Conservation (phyloP, 352 stramenopile species). For the Phytophthora meadii region DNA sequence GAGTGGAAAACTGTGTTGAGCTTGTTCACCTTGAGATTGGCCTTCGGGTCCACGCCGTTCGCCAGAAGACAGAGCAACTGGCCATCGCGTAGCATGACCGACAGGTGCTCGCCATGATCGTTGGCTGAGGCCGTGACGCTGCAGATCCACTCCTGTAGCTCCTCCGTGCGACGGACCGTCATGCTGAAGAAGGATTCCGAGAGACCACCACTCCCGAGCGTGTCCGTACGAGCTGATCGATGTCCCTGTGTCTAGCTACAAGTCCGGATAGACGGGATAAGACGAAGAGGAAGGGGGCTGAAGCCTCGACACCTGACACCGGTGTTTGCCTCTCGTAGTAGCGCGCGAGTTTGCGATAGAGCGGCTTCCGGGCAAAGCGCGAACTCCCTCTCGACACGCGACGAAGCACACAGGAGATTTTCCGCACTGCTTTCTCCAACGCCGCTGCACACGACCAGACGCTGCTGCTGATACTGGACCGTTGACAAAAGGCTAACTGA, state of each 20-base stretch:
- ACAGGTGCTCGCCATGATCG: conserved; percentile 81
- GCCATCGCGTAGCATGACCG: conserved; percentile 82
- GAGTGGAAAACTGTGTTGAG: conserved; percentile 91
- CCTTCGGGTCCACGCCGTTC: conserved; percentile 79
- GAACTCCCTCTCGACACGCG: conserved; percentile 11
- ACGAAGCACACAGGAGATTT: conserved; percentile 35
- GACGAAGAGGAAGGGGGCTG: conserved; percentile 28
- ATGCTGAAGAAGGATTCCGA: conserved; percentile 25
- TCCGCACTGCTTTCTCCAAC: conserved; percentile 17
- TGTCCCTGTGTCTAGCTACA: conserved; percentile 7
- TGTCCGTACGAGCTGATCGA: neutral
- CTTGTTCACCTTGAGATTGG: conserved; percentile 87
- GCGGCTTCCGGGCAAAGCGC: conserved; percentile 29
- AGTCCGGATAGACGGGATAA: conserved; percentile 17
- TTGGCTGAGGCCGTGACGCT: conserved; percentile 76
- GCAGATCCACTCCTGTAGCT: conserved; percentile 87
- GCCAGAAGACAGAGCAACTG: conserved; percentile 88
- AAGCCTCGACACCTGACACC: conserved; percentile 9
- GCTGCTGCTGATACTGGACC: conserved; percentile 17
- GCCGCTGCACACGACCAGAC: conserved; percentile 24
- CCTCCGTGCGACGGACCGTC: conserved; percentile 76
- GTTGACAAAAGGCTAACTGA: conserved; percentile 29
- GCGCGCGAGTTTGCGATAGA: conserved; percentile 23
- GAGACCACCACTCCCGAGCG: conserved; percentile 5
- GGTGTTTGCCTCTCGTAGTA: conserved; percentile 20